These are phyloP conservation scores for Sphaerosporella brunnea DNA, from an alignment of 495 filamentous ascomycete genomes.

Conservation along the genomic window DNA sequence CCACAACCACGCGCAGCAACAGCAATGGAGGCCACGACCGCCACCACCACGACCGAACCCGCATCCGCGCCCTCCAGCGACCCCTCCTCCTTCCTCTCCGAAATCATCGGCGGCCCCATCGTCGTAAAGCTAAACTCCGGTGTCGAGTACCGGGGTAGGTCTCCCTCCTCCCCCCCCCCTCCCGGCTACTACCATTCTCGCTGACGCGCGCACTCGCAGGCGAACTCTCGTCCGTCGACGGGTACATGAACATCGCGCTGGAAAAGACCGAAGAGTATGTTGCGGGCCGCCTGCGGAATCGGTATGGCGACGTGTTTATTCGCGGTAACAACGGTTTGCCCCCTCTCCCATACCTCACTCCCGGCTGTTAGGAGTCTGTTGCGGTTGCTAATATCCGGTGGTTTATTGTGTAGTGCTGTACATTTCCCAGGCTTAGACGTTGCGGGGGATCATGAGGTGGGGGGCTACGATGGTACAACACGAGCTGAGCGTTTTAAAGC, in stretches of 20 bases:
- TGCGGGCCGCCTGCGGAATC: conserved; percentile 58
- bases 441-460: background rate
- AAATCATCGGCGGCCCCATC: conserved; percentile 82
- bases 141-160: conserved; percentile 79
- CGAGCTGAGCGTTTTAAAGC: too few species aligned
- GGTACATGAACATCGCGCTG: conserved; percentile 97
- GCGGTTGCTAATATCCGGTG: background rate
- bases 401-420: conserved; percentile 54
- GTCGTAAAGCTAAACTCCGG: conserved; percentile 93
- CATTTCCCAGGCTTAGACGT: conserved; percentile 47
- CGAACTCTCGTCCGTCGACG: conserved; percentile 88
- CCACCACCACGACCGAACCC: background rate
- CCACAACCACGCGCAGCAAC: too few species aligned
- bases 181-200: too few species aligned
- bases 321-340: conserved; percentile 80
- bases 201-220: conserved; percentile 33
- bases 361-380: conserved; percentile 1
- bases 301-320: conserved; percentile 89
- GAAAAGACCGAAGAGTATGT: conserved; percentile 88
- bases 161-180: background rate
- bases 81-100: conserved; percentile 72
- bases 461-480: too few species aligned
- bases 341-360: background rate
- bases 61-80: conserved; percentile 38
- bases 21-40: background rate